Percentiles rank a stretch among this genome's conserved stretches.
Evolutionary conservation across 1,284 basidiomycete species (phyloP).

Genomic region (Peniophora sp.): DNA sequence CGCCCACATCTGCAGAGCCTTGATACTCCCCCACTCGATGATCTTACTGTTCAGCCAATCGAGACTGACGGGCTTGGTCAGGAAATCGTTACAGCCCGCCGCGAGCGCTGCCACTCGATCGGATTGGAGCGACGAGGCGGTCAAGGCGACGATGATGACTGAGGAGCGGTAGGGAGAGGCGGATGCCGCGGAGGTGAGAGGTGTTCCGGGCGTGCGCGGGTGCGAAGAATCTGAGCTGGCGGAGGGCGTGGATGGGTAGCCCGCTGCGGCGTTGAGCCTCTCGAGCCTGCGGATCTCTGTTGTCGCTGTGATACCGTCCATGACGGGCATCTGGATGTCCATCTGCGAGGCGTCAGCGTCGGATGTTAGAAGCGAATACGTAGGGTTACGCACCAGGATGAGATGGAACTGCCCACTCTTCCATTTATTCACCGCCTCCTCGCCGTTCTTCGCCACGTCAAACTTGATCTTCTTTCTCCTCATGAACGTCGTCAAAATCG

Average conservation of each 20-base stretch:
- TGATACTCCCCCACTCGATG: constrained; percentile 95
- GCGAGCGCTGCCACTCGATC: constrained; percentile 95
- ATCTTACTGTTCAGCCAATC: constrained; percentile 98
- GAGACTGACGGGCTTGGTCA: constrained; percentile 95
- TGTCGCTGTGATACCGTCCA: constrained; percentile 97
- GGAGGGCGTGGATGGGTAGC: constrained; percentile 62
- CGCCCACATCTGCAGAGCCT: constrained; percentile 83
- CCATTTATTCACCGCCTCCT: constrained; percentile 97
- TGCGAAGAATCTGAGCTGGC: constrained; percentile 32
- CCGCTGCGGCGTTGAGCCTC: constrained; percentile 57
- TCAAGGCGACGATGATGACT: constrained; percentile 98
- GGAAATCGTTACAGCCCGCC: constrained; percentile 97
- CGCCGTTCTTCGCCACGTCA: constrained; percentile 91
- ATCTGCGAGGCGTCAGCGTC: constrained; percentile 73
- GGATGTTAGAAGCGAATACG: background rate
- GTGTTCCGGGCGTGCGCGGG: constrained; percentile 41
- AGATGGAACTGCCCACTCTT: constrained; percentile 89
- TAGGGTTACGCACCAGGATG: constrained; percentile 68
- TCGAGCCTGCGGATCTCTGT: constrained; percentile 92
- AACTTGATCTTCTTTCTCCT: constrained; percentile 94
- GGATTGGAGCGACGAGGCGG: constrained; percentile 86
- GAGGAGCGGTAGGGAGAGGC: constrained; percentile 79
- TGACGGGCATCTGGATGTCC: constrained; percentile 99
- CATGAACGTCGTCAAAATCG: constrained; percentile 94
- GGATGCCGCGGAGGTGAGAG: constrained; percentile 33